phyloP scores from a whole-genome alignment of 2,329 filamentous ascomycete genomes.

The Aspergillus neoniger region DNA sequence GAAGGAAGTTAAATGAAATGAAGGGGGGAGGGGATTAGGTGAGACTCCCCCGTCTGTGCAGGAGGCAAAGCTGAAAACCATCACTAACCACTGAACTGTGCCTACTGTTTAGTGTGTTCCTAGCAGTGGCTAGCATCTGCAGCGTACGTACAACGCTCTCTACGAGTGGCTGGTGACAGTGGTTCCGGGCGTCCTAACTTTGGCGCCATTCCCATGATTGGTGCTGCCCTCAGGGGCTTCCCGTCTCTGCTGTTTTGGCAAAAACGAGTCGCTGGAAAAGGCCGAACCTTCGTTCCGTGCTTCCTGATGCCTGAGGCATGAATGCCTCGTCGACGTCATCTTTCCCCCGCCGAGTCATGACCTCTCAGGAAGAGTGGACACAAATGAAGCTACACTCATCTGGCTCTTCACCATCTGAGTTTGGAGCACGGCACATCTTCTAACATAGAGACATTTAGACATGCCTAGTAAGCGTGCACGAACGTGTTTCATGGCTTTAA shows the following conservation, averaged over 20 bases:
- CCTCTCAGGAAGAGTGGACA: background rate
- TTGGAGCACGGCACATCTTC: background rate
- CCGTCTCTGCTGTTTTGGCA: background rate
- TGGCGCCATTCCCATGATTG: background rate
- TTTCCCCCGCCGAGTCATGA: background rate
- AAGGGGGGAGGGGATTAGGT: constrained; percentile 2
- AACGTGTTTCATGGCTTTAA: too few relatives aligned
- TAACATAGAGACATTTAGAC: background rate
- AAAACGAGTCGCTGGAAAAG: background rate
- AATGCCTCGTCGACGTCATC: background rate
- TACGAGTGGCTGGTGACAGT: background rate
- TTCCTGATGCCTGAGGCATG: background rate
- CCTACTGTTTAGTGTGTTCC: background rate
- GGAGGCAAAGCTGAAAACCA: constrained; percentile 1
- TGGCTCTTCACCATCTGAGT: background rate
- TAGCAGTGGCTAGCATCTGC: background rate
- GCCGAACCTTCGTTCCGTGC: background rate
- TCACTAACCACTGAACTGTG: background rate
- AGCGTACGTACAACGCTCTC: background rate
- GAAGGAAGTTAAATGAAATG: background rate
- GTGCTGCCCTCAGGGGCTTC: background rate
- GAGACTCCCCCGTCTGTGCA: constrained; percentile 6
- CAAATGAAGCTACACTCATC: background rate
- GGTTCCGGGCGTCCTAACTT: background rate
- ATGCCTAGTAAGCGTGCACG: background rate